Base-by-base conservation (phyloP, 805 yeast species). In the Sugiyamaella qingdaonensis region DNA sequence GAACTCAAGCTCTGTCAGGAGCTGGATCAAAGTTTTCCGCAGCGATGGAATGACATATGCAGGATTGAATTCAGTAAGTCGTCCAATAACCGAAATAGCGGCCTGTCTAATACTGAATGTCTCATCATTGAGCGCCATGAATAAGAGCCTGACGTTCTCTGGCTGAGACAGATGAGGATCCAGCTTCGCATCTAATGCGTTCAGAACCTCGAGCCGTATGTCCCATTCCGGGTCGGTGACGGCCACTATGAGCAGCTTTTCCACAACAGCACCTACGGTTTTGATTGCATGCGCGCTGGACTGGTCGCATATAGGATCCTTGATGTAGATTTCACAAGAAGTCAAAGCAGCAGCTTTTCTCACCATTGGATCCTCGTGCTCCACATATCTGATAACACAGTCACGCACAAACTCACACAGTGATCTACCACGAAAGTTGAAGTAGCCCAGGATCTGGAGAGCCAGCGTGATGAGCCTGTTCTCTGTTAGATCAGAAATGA, bases 81-180 rank as follows among this genome's bases (percentile, higher is more conserved):
- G 77, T 2, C 99, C 98, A 54, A 94, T 80, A 10, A 91, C 78
- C 48, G 77, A 77, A 33, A 92, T 80, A 0, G 96, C 86, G 13
- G 82, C 86, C 61, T 86, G 82, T 52, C 96, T 79, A 10, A 94
- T 86, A 10, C 81, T 82, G 64, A 94, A 94, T 1, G 79, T 80
- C 68, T 92, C 98, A 69, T 94, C 99, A 64, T 94, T 88, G 53
- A 92, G 72, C 0, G 97, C 92, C 74, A 91, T 87, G 62, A 92
- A 88, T 19, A 94, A 73, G 11, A 91, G 70, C 51, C 88, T 77
- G 32, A 91, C 92, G 66, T 90, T 91, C 55, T 88, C 95, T 0
- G 97, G 95, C 67, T 94, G 98, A 0, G 97, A 88, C 32, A 94
- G 70, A 63, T 94, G 98, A 0, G 96, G 88, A 63, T 94, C 97